Conservation (phyloP, 2,329 filamentous ascomycete species). For the Colletotrichum higginsianum region DNA sequence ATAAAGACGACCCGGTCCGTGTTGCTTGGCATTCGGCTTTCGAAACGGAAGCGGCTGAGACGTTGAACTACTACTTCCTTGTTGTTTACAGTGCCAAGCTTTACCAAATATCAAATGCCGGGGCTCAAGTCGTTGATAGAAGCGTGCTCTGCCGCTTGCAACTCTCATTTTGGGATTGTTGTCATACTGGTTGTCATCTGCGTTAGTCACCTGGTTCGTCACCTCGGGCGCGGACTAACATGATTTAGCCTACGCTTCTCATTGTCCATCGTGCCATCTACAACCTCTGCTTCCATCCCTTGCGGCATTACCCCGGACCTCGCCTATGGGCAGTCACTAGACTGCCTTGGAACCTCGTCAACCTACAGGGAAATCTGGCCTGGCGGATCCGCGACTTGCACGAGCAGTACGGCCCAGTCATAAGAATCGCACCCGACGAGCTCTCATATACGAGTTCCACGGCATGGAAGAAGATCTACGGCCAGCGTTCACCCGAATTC, state of each 20-base stretch:
- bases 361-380: slow-evolving; percentile 55
- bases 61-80: neutral
- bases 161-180: neutral
- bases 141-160: neutral
- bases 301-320: slow-evolving; percentile 81
- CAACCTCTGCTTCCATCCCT: slow-evolving; percentile 60
- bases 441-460: slow-evolving; percentile 33
- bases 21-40: slow-evolving; percentile 14
- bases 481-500: slow-evolving; percentile 36
- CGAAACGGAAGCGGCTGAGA: neutral
- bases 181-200: neutral
- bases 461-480: slow-evolving; percentile 41
- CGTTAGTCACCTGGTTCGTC: neutral
- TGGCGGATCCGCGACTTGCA: slow-evolving; percentile 59
- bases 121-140: neutral
- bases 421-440: slow-evolving; percentile 51
- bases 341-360: slow-evolving; percentile 59
- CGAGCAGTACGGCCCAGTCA: slow-evolving; percentile 51
- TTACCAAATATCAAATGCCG: neutral
- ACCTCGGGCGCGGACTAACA: neutral
- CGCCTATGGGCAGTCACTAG: slow-evolving; percentile 69
- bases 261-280: slow-evolving; percentile 42
- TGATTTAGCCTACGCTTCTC: neutral
- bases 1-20: slow-evolving; percentile 14
- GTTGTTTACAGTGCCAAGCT: too few species aligned